Evolutionary conservation across 2,329 filamentous ascomycete species (phyloP).

Genomic region (Curvularia sp.): DNA sequence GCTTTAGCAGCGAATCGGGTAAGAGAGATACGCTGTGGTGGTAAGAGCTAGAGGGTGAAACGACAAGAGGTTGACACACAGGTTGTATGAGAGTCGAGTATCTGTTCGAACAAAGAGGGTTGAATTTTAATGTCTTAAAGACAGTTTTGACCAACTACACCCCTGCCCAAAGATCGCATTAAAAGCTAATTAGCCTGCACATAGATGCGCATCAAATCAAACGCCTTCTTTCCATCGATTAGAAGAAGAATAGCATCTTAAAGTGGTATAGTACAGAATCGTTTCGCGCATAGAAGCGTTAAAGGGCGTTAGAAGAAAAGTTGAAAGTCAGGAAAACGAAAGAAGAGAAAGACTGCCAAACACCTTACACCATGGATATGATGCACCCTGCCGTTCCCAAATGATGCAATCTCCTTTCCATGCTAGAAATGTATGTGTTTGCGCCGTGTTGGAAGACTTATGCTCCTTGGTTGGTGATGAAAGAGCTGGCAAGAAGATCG

Average conservation of each 20-base stretch:
- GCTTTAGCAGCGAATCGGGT: no score
- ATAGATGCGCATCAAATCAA: neutral
- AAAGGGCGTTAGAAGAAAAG: conserved; percentile 15
- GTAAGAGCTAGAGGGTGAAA: no score
- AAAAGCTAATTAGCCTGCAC: neutral
- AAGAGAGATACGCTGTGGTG: no score
- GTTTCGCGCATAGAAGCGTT: conserved; percentile 23
- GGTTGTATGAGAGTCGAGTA: no score
- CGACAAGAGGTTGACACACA: no score
- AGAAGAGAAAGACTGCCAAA: conserved; percentile 1
- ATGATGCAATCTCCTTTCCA: conserved; percentile 16
- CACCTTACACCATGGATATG: conserved; percentile 5
- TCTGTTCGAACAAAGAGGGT: no score
- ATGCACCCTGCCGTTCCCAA: conserved; percentile 6
- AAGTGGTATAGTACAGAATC: conserved; percentile 31
- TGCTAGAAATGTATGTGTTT: conserved; percentile 15
- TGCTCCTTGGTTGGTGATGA: conserved; percentile 71
- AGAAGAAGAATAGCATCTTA: conserved; percentile 11
- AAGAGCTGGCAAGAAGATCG: conserved; percentile 83
- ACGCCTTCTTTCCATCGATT: neutral
- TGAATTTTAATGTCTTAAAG: no score
- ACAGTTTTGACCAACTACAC: neutral
- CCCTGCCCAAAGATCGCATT: neutral
- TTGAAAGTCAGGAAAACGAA: neutral
- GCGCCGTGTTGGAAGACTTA: conserved; percentile 23